Evolutionary conservation across 192 early-diverging fungal genomes (phyloP).

Genomic region (Coemansia sp.): DNA sequence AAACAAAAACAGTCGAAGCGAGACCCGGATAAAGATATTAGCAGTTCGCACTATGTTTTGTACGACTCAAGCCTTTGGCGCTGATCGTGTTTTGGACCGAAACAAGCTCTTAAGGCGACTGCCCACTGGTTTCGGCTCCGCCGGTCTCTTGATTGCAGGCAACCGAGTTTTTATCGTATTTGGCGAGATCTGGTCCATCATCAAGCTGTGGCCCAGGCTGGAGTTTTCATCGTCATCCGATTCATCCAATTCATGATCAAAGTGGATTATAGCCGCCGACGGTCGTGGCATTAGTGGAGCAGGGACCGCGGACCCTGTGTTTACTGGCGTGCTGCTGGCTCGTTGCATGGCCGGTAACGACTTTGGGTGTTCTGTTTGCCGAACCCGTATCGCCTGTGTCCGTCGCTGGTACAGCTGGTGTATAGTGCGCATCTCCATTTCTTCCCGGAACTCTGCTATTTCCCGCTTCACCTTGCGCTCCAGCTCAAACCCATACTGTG

Average conservation of each 20-base stretch:
- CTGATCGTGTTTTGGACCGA: conserved; percentile 32
- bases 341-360: conserved; percentile 10
- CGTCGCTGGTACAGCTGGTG: conserved; percentile 45
- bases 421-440: conserved; percentile 36
- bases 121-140: conserved; percentile 29
- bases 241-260: conserved; percentile 7
- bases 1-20: conserved; percentile 1
- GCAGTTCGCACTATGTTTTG: neutral
- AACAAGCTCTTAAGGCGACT: conserved; percentile 43
- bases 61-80: conserved; percentile 13
- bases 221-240: conserved; percentile 1
- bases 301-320: neutral
- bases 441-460: conserved; percentile 32
- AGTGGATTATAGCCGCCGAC: conserved; percentile 23
- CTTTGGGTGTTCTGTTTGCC: neutral
- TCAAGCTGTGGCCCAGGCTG: neutral
- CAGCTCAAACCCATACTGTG: conserved; percentile 39
- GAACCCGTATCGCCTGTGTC: neutral
- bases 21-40: neutral
- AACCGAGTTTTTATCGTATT: conserved; percentile 26
- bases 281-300: neutral
- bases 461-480: conserved; percentile 40
- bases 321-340: conserved; percentile 23
- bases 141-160: conserved; percentile 26
- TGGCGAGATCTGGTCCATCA: conserved; percentile 15